Percentiles rank a stretch among this genome's conserved stretches.
Conservation (phyloP, 352 stramenopile genomes). For the Phytopythium delawarense region DNA sequence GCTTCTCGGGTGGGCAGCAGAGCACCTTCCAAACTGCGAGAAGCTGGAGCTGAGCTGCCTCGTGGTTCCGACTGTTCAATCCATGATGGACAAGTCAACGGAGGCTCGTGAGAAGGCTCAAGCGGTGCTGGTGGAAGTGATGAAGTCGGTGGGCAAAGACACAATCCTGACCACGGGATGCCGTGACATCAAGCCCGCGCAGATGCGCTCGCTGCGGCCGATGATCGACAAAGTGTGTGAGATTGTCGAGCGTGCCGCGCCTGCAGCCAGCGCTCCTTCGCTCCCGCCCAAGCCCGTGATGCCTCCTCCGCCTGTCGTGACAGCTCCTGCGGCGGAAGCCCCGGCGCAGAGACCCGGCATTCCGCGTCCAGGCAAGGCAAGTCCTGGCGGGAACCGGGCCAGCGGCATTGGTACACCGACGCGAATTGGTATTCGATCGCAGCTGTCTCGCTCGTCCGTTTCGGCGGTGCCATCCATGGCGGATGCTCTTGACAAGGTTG, state of each 20-base stretch:
- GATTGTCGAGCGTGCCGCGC: constrained; percentile 25
- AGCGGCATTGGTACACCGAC: constrained; percentile 19
- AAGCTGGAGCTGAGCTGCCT: constrained; percentile 68
- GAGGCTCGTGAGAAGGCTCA: constrained; percentile 82
- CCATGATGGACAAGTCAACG: constrained; percentile 79
- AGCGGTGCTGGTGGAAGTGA: constrained; percentile 68
- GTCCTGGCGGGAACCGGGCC: constrained; percentile 14
- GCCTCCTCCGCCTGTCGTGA: not conserved
- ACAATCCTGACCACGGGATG: constrained; percentile 64
- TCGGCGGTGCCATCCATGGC: not conserved
- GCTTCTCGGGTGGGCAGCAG: constrained; percentile 65
- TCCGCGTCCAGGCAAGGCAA: constrained; percentile 7
- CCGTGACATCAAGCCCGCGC: constrained; percentile 78
- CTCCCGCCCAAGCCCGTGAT: constrained; percentile 1
- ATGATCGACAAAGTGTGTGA: constrained; percentile 76
- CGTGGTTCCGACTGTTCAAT: constrained; percentile 71
- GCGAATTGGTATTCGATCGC: constrained; percentile 19
- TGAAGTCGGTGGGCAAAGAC: constrained; percentile 80
- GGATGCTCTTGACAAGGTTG: constrained; percentile 20
- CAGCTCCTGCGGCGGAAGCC: constrained; percentile 3
- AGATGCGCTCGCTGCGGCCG: constrained; percentile 85
- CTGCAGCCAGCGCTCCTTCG: not conserved
- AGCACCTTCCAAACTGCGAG: constrained; percentile 59
- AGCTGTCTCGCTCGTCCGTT: constrained; percentile 15
- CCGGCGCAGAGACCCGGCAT: constrained; percentile 7